Percentiles rank a stretch among this genome's conserved stretches.
Evolutionary conservation across 345 rosid genomes (phyloP).

Genomic region (Moricandia arvensis): DNA sequence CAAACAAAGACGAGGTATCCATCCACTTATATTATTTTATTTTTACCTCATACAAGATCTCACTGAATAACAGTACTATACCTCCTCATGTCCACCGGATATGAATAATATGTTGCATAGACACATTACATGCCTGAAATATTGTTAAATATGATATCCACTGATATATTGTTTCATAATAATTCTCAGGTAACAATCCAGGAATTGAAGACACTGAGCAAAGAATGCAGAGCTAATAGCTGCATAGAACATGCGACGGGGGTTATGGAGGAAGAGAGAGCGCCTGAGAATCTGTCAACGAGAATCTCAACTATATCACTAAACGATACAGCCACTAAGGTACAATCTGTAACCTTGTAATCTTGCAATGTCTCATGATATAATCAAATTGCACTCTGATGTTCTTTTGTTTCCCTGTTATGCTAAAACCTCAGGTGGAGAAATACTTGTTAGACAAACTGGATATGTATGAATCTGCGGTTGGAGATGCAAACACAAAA

Average conservation of each 20-base stretch:
- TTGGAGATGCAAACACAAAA: slow-evolving; percentile 64
- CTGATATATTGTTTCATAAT: not conserved
- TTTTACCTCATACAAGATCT: not conserved
- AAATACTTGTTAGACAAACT: slow-evolving; percentile 74
- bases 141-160: not conserved
- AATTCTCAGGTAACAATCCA: slow-evolving; percentile 47
- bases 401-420: not conserved
- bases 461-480: slow-evolving; percentile 74
- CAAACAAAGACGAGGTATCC: slow-evolving; percentile 51
- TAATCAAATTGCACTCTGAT: not conserved
- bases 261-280: slow-evolving; percentile 73
- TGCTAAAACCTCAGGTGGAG: slow-evolving; percentile 52
- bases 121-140: not conserved
- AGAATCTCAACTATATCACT: slow-evolving; percentile 72
- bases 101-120: not conserved
- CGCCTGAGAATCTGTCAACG: slow-evolving; percentile 74
- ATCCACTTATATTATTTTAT: slow-evolving; percentile 5
- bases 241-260: slow-evolving; percentile 95
- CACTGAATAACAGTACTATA: slow-evolving; percentile 5
- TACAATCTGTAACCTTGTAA: slow-evolving; percentile 22
- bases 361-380: not conserved
- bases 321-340: slow-evolving; percentile 64
- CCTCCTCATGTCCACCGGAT: not conserved
- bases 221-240: slow-evolving; percentile 77
- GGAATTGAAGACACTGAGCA: slow-evolving; percentile 60